phyloP scores from a whole-genome alignment of 495 filamentous ascomycete species.

The Articulospora tetracladia region DNA sequence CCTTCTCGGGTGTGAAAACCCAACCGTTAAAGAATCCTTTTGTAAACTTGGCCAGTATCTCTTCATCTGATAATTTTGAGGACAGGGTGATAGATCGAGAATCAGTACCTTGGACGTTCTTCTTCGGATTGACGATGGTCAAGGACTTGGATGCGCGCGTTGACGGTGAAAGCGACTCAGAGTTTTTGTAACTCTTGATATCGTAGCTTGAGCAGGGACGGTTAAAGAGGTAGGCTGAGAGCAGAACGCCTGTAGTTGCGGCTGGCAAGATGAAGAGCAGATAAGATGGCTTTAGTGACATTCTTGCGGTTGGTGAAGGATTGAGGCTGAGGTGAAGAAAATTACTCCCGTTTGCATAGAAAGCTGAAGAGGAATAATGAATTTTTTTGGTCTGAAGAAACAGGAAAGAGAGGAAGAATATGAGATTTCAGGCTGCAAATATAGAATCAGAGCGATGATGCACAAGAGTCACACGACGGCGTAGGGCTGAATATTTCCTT shows the following conservation, averaged over 20 bases:
- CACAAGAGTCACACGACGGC: no score
- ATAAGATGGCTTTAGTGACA: neutral
- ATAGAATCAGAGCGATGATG: no score
- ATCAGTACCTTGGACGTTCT: neutral
- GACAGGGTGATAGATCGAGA: neutral
- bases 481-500: no score
- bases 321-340: no score
- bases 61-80: conserved; percentile 8
- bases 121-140: neutral
- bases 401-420: no score
- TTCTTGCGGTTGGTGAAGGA: no score
- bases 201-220: neutral
- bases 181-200: neutral
- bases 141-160: neutral
- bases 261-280: conserved; percentile 2
- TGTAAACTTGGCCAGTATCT: conserved; percentile 18
- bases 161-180: neutral
- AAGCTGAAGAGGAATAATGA: no score
- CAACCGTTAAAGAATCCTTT: conserved; percentile 19
- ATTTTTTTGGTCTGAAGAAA: no score
- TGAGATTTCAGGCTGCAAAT: no score
- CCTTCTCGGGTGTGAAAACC: conserved; percentile 15
- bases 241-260: neutral
- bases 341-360: no score
- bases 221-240: neutral